Percentiles rank a stretch among this genome's conserved stretches.
Evolutionary conservation across 257 asterid species (phyloP).

Genomic region (Solanum stenotomum): DNA sequence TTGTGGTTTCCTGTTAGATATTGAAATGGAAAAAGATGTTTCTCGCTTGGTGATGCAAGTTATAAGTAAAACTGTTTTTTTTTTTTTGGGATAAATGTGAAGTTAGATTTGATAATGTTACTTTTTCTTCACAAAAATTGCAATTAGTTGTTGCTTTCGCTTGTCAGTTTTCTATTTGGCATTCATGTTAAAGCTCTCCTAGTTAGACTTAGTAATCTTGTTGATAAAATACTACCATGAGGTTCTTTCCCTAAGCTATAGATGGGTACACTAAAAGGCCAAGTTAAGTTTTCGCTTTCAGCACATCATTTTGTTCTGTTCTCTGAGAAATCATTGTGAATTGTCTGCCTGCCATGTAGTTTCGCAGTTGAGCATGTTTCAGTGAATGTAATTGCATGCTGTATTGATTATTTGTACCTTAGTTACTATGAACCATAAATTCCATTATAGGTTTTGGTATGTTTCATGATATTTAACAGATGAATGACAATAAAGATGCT

Average conservation of each 20-base stretch:
- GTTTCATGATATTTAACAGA: conserved; percentile 26
- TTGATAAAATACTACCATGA: not conserved
- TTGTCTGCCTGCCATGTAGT: not conserved
- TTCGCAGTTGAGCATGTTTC: not conserved
- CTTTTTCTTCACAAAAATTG: not conserved
- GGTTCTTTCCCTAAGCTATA: not conserved
- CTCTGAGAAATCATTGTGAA: not conserved
- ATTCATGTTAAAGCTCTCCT: not conserved
- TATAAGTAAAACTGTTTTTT: not conserved
- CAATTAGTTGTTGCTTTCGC: not conserved
- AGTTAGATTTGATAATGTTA: not conserved
- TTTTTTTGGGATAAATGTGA: not conserved
- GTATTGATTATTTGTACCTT: not conserved
- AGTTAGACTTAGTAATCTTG: not conserved
- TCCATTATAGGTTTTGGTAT: not conserved
- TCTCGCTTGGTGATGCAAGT: not conserved
- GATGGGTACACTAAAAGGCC: not conserved
- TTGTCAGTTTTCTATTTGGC: not conserved
- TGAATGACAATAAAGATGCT: conserved; percentile 62
- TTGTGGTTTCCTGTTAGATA: not conserved
- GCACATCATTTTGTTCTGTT: not conserved
- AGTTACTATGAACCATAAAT: not conserved
- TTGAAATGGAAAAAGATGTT: not conserved
- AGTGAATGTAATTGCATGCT: not conserved
- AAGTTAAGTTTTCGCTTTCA: not conserved